Base-by-base conservation (phyloP, 2,329 filamentous ascomycete genomes). In the Paecilomyces sp. region DNA sequence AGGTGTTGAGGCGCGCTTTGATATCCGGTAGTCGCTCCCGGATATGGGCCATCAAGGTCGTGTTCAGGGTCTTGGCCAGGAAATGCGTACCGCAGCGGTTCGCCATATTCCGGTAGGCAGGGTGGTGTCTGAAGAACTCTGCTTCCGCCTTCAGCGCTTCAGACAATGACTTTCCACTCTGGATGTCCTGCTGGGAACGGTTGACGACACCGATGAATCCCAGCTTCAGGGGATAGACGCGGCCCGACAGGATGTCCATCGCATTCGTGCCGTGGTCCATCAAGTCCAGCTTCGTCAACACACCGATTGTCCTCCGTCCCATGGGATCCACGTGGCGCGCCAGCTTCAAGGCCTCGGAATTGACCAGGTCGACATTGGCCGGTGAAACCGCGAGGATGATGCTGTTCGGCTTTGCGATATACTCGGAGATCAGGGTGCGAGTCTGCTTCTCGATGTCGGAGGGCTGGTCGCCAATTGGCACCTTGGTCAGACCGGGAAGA, bases 221-320 rank as follows among this genome's bases (percentile, higher is more conserved):
- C 63, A 99, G 85, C 77, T 97, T 99, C 67, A 99, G 76, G 8
- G 94, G 94, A 75, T 99, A 99, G 2, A 99, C 94, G 28, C 94
- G 88, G 3, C 94, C 94, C 6, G 93, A 95, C n/a, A 99, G 83
- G 67, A 99, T 99, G 71, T 99, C 94, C 67, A 99, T 83, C 15
- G 94, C 94, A 71, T 99, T 97, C 60, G 94, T 99, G 63, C 94
- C 94, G 71, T 99, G 93, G 71, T 99, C 94, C 94, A 99, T 99
- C 60, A 99, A 80, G 74, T 99, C 94, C 64, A 99, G 82, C 79
- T 99, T 99, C 62, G 94, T 97, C 61, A 99, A 83, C 60, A 99
- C 93, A 70, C 94, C 94, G 71, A 99, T 97, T 22, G 94, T 99
- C 73, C 94, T 86, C 75, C 91, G 87, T 64, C 94, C 94, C 75